Base-by-base conservation (phyloP, 805 yeast genomes). In the Pichia thaimueangensis region DNA sequence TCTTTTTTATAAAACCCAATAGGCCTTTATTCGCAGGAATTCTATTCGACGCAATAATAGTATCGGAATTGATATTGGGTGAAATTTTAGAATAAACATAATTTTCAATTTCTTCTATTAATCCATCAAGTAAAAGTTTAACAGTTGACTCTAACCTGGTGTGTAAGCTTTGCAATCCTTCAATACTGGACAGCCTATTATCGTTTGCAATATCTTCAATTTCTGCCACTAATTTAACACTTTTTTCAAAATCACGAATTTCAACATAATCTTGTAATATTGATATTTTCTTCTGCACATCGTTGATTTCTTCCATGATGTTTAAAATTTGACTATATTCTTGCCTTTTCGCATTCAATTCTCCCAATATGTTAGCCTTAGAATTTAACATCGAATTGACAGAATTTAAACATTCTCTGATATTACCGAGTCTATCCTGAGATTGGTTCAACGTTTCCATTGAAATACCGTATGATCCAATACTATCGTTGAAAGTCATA, bases 401-500 rank as follows among this genome's bases (percentile, higher is more conserved):
- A 5, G 47, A 37, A 1, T 42, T 24, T 23, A 59, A 47, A 37
- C 51, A 48, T 1, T 47, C 30, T 30, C 52, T 49, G 5, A 61
- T 56, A 24, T 45, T 47, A 2, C 41, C 45, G 7, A 60, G 37
- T 7, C 53, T 56, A 9, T 52, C 31, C 52, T 86, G 91, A 3
- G 93, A 79, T 31, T 82, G 74, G 21, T 76, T 67, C 17, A 89
- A 70, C 1, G 80, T 69, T 34, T 73, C 68, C 3, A 84, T 76
- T 2, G 88, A 79, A 34, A 76, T 69, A 42, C 86, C 82, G 60
- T 86, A 91, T 5, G 91, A 81, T 0, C 95, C 95, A 35, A 91
- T 79, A 50, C 87, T 79, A 51, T 79, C 82, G 58, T 86, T 88
- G 64, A 91, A 88, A 1, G 86, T 80, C 57, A 86, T 89, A 58